Evolutionary conservation across 495 filamentous ascomycete species (phyloP).

Genomic region (Lophium mytilinum): DNA sequence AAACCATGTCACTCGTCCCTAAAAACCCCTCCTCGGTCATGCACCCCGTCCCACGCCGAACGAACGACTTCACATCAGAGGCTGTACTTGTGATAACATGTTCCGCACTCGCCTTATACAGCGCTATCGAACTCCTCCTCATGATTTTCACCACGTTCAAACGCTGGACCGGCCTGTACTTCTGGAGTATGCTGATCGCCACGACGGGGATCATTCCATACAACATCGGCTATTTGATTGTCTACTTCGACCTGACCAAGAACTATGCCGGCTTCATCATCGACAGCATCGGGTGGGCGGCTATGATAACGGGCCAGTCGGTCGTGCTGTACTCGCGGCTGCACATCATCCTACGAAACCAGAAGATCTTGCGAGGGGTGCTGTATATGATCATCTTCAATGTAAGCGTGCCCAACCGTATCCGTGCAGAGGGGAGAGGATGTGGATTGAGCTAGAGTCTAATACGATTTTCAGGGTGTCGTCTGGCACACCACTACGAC

Average conservation of each 20-base stretch:
- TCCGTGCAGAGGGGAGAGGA: background rate
- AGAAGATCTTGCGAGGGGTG: conserved; percentile 43
- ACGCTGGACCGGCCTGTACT: conserved; percentile 35
- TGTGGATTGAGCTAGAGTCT: background rate
- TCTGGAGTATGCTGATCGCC: conserved; percentile 36
- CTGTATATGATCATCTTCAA: conserved; percentile 47
- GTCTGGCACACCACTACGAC: conserved; percentile 35
- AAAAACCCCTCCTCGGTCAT: too few relatives aligned
- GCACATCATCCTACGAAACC: conserved; percentile 48
- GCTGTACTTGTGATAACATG: conserved; percentile 15
- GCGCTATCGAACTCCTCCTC: conserved; percentile 34
- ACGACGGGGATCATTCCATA: conserved; percentile 49
- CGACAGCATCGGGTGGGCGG: conserved; percentile 4
- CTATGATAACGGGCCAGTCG: conserved; percentile 39
- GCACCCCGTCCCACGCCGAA: too few relatives aligned
- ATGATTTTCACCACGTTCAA: conserved; percentile 37
- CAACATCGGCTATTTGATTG: conserved; percentile 46
- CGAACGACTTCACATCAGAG: background rate
- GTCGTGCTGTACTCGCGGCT: conserved; percentile 60
- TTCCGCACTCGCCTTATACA: conserved; percentile 36
- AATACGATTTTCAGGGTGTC: background rate
- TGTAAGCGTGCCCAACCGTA: conserved; percentile 18
- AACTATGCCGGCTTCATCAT: conserved; percentile 3
- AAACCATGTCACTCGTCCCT: too few relatives aligned
- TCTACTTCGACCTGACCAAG: conserved; percentile 44